Conservation (phyloP, 441 rosid species). For the Raphanus hybrid region DNA sequence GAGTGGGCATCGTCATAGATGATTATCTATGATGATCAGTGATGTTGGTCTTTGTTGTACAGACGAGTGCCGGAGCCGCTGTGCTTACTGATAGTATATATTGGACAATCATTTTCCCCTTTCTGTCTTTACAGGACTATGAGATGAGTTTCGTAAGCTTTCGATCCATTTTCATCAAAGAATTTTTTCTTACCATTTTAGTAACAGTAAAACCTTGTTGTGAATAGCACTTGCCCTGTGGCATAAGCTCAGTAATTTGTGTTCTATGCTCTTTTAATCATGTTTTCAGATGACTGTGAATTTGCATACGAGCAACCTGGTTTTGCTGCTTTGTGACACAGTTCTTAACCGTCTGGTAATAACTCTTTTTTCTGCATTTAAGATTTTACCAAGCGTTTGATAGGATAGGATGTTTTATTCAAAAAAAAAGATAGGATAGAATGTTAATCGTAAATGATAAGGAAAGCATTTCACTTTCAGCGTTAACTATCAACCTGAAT, state of each 20-base stretch:
- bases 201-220: neutral
- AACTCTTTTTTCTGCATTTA: neutral
- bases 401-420: too few relatives aligned
- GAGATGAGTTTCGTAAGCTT: conserved; percentile 53
- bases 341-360: conserved; percentile 58
- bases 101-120: conserved; percentile 60
- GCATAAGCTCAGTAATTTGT: conserved; percentile 13
- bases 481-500: neutral
- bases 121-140: conserved; percentile 53
- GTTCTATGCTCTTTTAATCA: neutral
- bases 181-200: neutral
- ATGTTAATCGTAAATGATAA: too few relatives aligned
- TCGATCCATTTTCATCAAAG: neutral
- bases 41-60: conserved; percentile 30
- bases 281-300: conserved; percentile 59
- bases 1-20: neutral
- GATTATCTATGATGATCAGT: conserved; percentile 1
- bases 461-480: too few relatives aligned
- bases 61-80: conserved; percentile 59
- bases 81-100: conserved; percentile 57
- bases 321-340: conserved; percentile 59
- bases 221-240: neutral
- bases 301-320: conserved; percentile 55
- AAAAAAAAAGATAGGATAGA: too few relatives aligned
- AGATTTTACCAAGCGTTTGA: neutral